phyloP scores from a whole-genome alignment of 2,329 filamentous ascomycete genomes.

The Claviceps quebecensis region DNA sequence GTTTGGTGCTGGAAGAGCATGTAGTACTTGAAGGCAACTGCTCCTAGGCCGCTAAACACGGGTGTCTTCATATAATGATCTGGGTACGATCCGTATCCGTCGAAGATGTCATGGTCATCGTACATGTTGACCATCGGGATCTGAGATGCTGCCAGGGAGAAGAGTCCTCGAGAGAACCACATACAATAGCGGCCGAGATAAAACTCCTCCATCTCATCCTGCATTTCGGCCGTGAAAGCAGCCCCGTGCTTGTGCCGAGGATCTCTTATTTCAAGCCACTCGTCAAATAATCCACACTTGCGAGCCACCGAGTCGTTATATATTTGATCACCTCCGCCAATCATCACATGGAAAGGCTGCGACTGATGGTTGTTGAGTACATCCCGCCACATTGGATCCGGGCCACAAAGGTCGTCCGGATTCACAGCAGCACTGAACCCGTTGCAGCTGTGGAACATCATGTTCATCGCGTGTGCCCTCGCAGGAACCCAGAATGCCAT shows the following conservation, averaged over 20 bases:
- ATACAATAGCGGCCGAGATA: conserved; percentile 79
- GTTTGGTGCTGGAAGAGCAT: conserved; percentile 98
- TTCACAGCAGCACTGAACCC: conserved; percentile 78
- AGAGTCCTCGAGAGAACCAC: conserved; percentile 95
- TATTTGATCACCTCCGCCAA: conserved; percentile 92
- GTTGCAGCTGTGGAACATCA: conserved; percentile 98
- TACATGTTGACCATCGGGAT: conserved; percentile 98
- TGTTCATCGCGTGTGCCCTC: conserved; percentile 77
- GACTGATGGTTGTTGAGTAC: conserved; percentile 86
- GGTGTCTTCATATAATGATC: conserved; percentile 82
- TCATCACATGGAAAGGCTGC: conserved; percentile 92
- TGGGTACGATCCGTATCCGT: conserved; percentile 87
- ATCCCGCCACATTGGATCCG: conserved; percentile 93
- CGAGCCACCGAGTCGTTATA: conserved; percentile 81
- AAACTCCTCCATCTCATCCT: conserved; percentile 75
- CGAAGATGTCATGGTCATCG: conserved; percentile 87
- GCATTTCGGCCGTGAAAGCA: conserved; percentile 68
- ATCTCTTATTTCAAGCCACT: conserved; percentile 75
- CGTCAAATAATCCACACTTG: conserved; percentile 60
- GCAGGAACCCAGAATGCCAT: conserved; percentile 92
- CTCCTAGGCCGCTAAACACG: conserved; percentile 79
- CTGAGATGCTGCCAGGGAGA: conserved; percentile 81
- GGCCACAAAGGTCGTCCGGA: conserved; percentile 69
- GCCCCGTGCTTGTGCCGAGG: conserved; percentile 64
- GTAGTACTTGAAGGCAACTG: conserved; percentile 95